phyloP scores from a whole-genome alignment of 1,284 basidiomycete species.

The Athelia psychrophila region DNA sequence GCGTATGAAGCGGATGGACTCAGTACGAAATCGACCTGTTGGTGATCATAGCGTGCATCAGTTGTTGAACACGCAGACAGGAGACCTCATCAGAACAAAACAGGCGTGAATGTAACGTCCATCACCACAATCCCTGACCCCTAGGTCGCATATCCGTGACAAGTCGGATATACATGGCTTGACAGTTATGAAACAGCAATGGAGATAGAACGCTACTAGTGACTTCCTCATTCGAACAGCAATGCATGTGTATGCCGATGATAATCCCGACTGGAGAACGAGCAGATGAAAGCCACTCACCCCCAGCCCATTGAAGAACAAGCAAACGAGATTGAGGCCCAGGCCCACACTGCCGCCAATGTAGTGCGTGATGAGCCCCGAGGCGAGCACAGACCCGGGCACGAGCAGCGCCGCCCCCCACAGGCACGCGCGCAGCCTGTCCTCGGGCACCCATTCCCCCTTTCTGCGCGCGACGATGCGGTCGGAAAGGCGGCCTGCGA shows the following conservation, averaged over 20 bases:
- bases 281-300: slow-evolving; percentile 13
- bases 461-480: slow-evolving; percentile 11
- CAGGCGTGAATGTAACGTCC: too few relatives aligned
- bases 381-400: slow-evolving; percentile 15
- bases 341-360: slow-evolving; percentile 17
- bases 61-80: neutral
- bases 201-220: too few relatives aligned
- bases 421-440: slow-evolving; percentile 16
- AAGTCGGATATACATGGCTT: too few relatives aligned
- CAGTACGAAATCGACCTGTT: slow-evolving; percentile 28
- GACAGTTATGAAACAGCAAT: too few relatives aligned
- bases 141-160: too few relatives aligned
- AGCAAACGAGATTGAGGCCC: slow-evolving; percentile 12
- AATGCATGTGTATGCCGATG: too few relatives aligned
- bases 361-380: slow-evolving; percentile 15
- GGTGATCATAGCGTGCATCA: neutral
- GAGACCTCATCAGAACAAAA: too few relatives aligned
- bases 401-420: slow-evolving; percentile 16
- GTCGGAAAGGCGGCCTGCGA: slow-evolving; percentile 28
- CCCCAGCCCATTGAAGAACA: slow-evolving; percentile 19
- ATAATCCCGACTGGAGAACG: too few relatives aligned
- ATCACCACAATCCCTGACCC: too few relatives aligned
- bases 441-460: slow-evolving; percentile 22
- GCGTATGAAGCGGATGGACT: slow-evolving; percentile 33
- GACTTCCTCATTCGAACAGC: too few relatives aligned